Evolutionary conservation across 179 eudicot species (phyloP), one percentile per base, ranked within the genome.

Genomic region (Spergularia azorica): DNA sequence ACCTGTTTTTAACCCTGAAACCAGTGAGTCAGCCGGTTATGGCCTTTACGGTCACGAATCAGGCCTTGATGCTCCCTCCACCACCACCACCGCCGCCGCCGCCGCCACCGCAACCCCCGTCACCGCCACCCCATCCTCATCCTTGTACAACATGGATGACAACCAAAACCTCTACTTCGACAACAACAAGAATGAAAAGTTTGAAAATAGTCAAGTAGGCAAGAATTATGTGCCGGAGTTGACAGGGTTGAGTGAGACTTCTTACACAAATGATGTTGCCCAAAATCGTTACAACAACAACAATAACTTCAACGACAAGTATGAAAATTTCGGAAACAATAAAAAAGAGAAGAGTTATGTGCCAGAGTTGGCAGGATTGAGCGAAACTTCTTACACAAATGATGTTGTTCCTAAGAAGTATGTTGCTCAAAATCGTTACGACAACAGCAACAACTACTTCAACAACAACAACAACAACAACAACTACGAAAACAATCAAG

Each of bases 11-110:
- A 20, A 78, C 66, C 89, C 87, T 38, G 79, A 85, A 69, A 83
- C 83, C 48, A 72, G 82, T 65, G 79, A 82, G 39, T 36, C 39
- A 36, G 54, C 72, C 14, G 80, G 88, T 41, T 90, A 88, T 70
- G 92, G 92, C 79, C 87, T 88, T 8, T 86, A 79, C 48, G 89
- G 92, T 63, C 89, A 86, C 46, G 90, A 87, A 62, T 72, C 88
- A 57, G 87, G 89, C 76, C 80, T 79, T 21, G 63, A 83, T 32
- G 83, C 84, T 17, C 89, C 90, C 26, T 67, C 88, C 68, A 64
- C 82, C 84, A 80, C 89, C 77, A 55, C 77, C 73, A 63, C 85
- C 67, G 46, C 18, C 55, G 71, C 78, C 70, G 56, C 85, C 84
- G 79, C 90, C 76, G 18, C 77, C 71, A 63, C 84, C 68, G 61